Percentiles rank a stretch among this genome's conserved stretches.
phyloP scores from a whole-genome alignment of 805 yeast species.

The Saturnispora diversa region DNA sequence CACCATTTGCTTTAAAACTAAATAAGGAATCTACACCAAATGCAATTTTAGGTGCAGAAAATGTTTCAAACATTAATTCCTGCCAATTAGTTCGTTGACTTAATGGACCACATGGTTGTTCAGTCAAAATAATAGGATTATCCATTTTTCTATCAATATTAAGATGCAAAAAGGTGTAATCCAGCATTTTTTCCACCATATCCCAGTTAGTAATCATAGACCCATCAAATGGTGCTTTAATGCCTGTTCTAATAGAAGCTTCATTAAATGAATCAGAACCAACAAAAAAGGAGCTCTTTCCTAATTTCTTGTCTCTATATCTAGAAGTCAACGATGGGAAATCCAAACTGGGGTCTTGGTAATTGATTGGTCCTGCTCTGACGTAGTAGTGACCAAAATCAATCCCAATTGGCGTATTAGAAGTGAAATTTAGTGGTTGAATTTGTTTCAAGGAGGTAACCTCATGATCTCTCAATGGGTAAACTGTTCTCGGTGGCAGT shows the following conservation, averaged over 20 bases:
- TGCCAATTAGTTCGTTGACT: constrained; percentile 68
- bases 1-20: constrained; percentile 61
- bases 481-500: background rate
- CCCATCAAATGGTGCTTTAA: constrained; percentile 82
- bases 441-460: background rate
- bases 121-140: constrained; percentile 77
- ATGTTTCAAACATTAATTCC: constrained; percentile 80
- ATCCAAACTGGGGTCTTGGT: constrained; percentile 43
- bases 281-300: constrained; percentile 54
- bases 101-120: constrained; percentile 61
- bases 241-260: constrained; percentile 54
- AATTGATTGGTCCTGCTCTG: constrained; percentile 51
- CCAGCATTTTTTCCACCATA: constrained; percentile 69
- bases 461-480: constrained; percentile 4
- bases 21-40: constrained; percentile 81
- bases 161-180: constrained; percentile 73
- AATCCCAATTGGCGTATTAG: constrained; percentile 70
- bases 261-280: constrained; percentile 81
- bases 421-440: constrained; percentile 29
- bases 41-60: constrained; percentile 62
- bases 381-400: constrained; percentile 70
- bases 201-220: constrained; percentile 90
- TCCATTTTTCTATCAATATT: constrained; percentile 58
- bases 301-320: constrained; percentile 69
- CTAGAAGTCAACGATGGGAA: constrained; percentile 67